These are phyloP conservation scores for Stemphylium lycopersici DNA, from an alignment of 2,329 filamentous ascomycete genomes.

Conservation along the genomic window DNA sequence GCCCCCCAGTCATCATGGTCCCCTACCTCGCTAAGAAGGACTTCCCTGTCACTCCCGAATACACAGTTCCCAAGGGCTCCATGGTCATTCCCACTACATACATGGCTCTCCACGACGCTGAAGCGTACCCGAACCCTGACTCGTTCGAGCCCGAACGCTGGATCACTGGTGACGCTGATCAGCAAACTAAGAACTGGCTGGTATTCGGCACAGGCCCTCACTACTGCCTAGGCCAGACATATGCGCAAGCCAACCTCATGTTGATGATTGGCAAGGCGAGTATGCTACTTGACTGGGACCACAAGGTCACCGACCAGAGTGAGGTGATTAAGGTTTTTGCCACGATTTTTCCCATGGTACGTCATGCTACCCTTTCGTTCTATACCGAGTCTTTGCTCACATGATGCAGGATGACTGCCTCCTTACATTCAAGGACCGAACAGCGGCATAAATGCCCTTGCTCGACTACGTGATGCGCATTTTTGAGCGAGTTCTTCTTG, in stretches of 20 bases:
- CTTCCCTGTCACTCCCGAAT: slow-evolving; percentile 85
- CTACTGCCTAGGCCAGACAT: slow-evolving; percentile 94
- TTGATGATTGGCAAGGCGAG: slow-evolving; percentile 90
- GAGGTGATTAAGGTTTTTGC: slow-evolving; percentile 99
- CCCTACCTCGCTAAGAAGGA: slow-evolving; percentile 94
- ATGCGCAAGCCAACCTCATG: slow-evolving; percentile 87
- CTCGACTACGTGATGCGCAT: slow-evolving; percentile 25
- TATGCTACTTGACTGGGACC: slow-evolving; percentile 85
- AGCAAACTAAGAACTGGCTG: slow-evolving; percentile 93
- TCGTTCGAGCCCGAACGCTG: slow-evolving; percentile 61
- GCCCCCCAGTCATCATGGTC: slow-evolving; percentile 95
- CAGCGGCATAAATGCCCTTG: slow-evolving; percentile 21
- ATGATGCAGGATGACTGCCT: slow-evolving; percentile 76
- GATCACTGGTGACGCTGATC: slow-evolving; percentile 86
- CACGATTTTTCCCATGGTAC: slow-evolving; percentile 94
- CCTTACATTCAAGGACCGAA: slow-evolving; percentile 66
- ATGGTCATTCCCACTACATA: slow-evolving; percentile 96
- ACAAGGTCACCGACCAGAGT: slow-evolving; percentile 79
- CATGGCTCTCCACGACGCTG: slow-evolving; percentile 87
- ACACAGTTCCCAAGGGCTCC: slow-evolving; percentile 92
- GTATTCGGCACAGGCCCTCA: slow-evolving; percentile 96
- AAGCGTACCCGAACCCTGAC: slow-evolving; percentile 90
- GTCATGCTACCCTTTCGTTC: slow-evolving; percentile 39
- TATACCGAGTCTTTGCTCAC: slow-evolving; percentile 22
- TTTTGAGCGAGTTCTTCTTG: slow-evolving; percentile 31